Conservation (phyloP, 1,139 yeast genomes). For the Hemisphaericaspora lyxosophila region DNA sequence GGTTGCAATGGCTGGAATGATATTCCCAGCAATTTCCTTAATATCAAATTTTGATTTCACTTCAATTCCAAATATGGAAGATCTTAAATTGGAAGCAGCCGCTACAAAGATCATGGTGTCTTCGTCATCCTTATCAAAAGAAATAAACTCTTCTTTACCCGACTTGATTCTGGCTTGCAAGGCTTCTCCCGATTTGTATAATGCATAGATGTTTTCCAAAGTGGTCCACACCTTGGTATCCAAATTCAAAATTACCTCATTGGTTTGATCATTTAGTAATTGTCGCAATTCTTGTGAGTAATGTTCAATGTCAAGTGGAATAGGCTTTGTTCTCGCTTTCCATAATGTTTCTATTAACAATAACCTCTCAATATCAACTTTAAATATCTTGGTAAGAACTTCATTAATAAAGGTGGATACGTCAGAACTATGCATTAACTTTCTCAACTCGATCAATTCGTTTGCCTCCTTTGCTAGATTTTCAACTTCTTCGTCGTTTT, state of each 20-base stretch:
- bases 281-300: constrained; percentile 17
- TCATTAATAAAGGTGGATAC: constrained; percentile 32
- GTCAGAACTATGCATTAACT: constrained; percentile 34
- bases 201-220: constrained; percentile 62
- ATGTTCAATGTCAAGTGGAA: constrained; percentile 47
- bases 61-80: constrained; percentile 70
- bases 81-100: constrained; percentile 83
- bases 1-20: constrained; percentile 97
- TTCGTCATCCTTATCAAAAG: constrained; percentile 92
- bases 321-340: constrained; percentile 70
- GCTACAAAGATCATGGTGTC: constrained; percentile 88
- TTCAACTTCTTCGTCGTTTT: constrained; percentile 64
- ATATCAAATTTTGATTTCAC: constrained; percentile 79
- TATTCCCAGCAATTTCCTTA: constrained; percentile 95
- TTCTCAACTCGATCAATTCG: constrained; percentile 68
- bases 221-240: constrained; percentile 69
- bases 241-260: constrained; percentile 27
- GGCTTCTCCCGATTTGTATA: constrained; percentile 48
- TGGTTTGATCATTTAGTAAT: constrained; percentile 14
- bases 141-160: constrained; percentile 45
- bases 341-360: constrained; percentile 73
- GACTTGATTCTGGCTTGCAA: constrained; percentile 51
- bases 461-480: constrained; percentile 71
- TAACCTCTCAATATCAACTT: constrained; percentile 72
- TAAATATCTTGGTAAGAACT: constrained; percentile 58